Evolutionary conservation across 2,329 filamentous ascomycete species (phyloP).

Genomic region (Cercospora berteroae): DNA sequence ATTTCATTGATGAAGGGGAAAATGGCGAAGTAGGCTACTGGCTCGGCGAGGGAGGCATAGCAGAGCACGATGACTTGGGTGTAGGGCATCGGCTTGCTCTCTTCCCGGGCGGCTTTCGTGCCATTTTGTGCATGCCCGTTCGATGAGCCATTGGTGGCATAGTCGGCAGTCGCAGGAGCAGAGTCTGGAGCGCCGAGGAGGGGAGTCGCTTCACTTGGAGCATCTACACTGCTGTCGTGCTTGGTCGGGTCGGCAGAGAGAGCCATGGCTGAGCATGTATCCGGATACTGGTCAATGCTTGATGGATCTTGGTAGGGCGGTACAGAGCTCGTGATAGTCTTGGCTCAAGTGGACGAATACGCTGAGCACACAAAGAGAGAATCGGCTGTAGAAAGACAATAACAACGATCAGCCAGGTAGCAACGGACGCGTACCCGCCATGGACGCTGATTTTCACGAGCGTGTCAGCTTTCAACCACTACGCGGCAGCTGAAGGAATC

Average conservation of each 20-base stretch:
- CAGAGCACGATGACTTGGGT: conserved; percentile 71
- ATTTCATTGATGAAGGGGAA: conserved; percentile 77
- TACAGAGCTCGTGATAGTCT: not conserved
- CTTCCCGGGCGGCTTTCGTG: not conserved
- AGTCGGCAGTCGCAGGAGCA: conserved; percentile 2
- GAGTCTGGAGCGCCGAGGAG: conserved; percentile 27
- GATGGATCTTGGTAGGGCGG: not conserved
- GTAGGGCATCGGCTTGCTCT: conserved; percentile 53
- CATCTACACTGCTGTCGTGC: conserved; percentile 9
- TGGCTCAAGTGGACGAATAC: not conserved
- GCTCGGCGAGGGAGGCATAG: conserved; percentile 70
- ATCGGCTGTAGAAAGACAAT: not conserved
- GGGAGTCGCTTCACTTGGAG: conserved; percentile 30
- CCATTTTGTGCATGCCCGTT: not conserved
- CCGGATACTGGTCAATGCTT: not conserved
- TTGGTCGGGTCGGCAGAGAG: conserved; percentile 20
- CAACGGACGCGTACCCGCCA: not conserved
- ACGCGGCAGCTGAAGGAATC: not conserved
- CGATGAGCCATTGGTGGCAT: conserved; percentile 14
- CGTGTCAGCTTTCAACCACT: not conserved
- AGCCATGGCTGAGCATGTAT: conserved; percentile 10
- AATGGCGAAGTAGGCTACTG: conserved; percentile 79
- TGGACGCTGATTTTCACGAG: not conserved
- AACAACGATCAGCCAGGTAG: not conserved
- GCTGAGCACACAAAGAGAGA: not conserved